Evolutionary conservation across 768 basidiomycete species (phyloP).

Genomic region (Suillus brevipes): DNA sequence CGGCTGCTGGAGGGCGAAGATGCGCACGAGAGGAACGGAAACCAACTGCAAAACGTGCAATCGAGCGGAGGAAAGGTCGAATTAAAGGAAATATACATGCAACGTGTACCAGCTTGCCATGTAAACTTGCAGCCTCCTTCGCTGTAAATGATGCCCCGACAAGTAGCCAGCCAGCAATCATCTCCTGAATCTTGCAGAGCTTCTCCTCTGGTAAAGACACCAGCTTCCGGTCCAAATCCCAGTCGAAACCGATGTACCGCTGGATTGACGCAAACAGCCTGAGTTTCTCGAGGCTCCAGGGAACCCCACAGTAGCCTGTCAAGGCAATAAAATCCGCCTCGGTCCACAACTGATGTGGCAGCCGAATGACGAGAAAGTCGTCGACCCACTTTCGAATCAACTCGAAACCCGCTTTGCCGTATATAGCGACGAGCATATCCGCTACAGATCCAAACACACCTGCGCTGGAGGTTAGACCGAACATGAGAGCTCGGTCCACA

Average conservation of each 20-base stretch:
- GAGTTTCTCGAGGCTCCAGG: constrained; percentile 35
- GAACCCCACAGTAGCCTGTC: constrained; percentile 26
- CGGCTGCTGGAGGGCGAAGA: too few relatives aligned
- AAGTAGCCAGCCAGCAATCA: too few relatives aligned
- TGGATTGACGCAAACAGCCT: constrained; percentile 21
- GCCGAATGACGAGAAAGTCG: constrained; percentile 34
- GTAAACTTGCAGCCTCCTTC: too few relatives aligned
- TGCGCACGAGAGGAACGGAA: too few relatives aligned
- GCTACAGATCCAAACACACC: constrained; percentile 38
- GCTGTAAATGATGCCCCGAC: too few relatives aligned
- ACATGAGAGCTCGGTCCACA: constrained; percentile 27
- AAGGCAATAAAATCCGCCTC: constrained; percentile 31
- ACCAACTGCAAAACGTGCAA: too few relatives aligned
- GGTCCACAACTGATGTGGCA: constrained; percentile 23
- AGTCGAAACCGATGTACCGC: constrained; percentile 33
- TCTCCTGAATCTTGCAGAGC: constrained; percentile 12
- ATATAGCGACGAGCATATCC: constrained; percentile 35
- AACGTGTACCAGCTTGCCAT: too few relatives aligned
- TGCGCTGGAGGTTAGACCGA: constrained; percentile 27
- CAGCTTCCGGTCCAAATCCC: constrained; percentile 24
- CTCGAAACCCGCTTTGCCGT: constrained; percentile 20
- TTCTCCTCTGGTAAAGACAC: constrained; percentile 36
- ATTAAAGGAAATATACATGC: too few relatives aligned
- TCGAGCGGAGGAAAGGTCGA: too few relatives aligned
- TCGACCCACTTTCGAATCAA: constrained; percentile 40